Percentiles rank a stretch among this genome's conserved stretches.
Evolutionary conservation across 805 yeast genomes (phyloP).

Genomic region (Yarrowia sp.): DNA sequence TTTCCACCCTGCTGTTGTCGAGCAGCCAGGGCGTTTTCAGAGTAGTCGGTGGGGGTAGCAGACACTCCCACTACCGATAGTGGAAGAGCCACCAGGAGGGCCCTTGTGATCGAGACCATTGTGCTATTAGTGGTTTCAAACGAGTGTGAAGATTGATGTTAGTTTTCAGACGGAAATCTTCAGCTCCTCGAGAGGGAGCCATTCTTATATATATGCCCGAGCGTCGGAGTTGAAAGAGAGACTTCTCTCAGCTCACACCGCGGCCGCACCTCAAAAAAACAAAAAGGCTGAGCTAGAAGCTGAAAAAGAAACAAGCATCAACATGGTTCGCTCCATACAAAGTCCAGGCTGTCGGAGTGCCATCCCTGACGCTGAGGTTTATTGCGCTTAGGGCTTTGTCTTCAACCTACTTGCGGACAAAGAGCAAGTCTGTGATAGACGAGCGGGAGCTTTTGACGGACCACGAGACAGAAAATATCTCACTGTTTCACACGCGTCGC

Average conservation of each 20-base stretch:
- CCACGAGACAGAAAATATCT: background rate
- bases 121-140: background rate
- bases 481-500: constrained; percentile 2
- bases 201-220: background rate
- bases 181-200: background rate
- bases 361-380: constrained; percentile 24
- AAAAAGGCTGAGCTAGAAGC: background rate
- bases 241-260: background rate
- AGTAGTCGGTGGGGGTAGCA: constrained; percentile 19
- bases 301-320: constrained; percentile 23
- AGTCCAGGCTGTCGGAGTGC: background rate
- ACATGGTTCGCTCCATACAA: background rate
- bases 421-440: background rate
- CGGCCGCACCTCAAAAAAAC: background rate
- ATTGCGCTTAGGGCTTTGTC: background rate
- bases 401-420: constrained; percentile 14
- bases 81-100: constrained; percentile 31
- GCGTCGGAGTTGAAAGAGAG: constrained; percentile 1
- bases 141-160: constrained; percentile 3
- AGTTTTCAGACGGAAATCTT: background rate
- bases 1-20: constrained; percentile 1
- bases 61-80: constrained; percentile 19
- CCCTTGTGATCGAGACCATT: constrained; percentile 15
- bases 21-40: constrained; percentile 9
- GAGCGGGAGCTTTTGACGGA: background rate